Evolutionary conservation across 2,329 filamentous ascomycete species (phyloP), one percentile per base, ranked within the genome.

Genomic region (Aspergillus ustus): DNA sequence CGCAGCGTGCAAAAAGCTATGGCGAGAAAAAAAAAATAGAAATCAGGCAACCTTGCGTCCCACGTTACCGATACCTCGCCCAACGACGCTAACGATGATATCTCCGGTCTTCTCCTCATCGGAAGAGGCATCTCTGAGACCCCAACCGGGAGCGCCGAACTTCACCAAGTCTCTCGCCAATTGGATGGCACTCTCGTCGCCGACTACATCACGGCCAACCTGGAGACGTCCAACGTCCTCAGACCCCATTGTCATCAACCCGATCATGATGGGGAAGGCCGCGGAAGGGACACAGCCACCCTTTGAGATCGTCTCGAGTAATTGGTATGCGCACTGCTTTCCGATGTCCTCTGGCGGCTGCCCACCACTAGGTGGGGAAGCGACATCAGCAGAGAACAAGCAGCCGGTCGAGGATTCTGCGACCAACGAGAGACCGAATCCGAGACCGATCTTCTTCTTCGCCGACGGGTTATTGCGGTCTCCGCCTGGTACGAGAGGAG

Each of bases 221-320:
- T 91, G 87, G 67, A 99, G 77, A 62, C 95, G 86, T 4, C 95
- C 95, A 15, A 99, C 93, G 76, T 99, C 95, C 75, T 98, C 95
- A 1, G 91, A 92, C 0, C 95, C 95, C 95, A 99, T 98, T 37
- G 93, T 92, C 95, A 99, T 99, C 65, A 99, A 82, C 19, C 89
- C 91, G 57, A 99, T 77, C 66, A 97, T 84, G 0, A 90, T 94
- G 3, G 87, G 83, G 5, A 89, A 88, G 2, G 92, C 91, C 3
- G 90, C 84, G 15, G 83, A 83, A 57, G 88, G 89, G 3, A 91
- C 91, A 74, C 92, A 97, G 1, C 95, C 95, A 11, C 93, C 94
- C 69, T 89, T 86, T 55, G 86, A 86, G 63, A 98, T 89, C 22
- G 88, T 85, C 77, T 98, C 93, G 13, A 99, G 81, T 54, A 99